Percentiles rank a stretch among this genome's conserved stretches.
phyloP scores from a whole-genome alignment of 805 yeast species.

The Hanseniaspora guilliermondii region DNA sequence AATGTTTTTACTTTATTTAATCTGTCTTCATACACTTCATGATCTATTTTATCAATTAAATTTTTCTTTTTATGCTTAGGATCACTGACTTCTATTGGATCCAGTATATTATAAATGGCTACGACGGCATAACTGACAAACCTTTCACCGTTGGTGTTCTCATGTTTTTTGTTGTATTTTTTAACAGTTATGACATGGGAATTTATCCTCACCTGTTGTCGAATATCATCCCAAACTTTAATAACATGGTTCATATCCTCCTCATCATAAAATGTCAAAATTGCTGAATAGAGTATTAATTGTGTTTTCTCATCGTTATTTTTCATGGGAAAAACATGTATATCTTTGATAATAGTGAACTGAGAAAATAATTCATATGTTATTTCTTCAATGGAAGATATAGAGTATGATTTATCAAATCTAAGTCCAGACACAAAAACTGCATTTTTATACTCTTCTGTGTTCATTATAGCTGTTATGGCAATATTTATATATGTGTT shows the following conservation, averaged over 20 bases:
- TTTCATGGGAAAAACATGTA: conserved; percentile 64
- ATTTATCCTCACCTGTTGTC: conserved; percentile 17
- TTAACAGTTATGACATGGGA: conserved; percentile 40
- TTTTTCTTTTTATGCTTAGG: conserved; percentile 20
- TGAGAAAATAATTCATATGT: conserved; percentile 76
- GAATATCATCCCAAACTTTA: conserved; percentile 42
- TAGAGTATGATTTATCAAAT: conserved; percentile 48
- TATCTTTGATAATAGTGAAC: conserved; percentile 60
- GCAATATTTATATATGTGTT: too few species aligned
- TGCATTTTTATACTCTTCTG: neutral
- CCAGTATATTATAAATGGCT: conserved; percentile 15
- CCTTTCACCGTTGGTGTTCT: conserved; percentile 21
- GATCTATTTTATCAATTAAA: conserved; percentile 56
- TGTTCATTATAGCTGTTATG: neutral
- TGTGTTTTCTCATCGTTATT: conserved; percentile 69
- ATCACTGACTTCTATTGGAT: neutral
- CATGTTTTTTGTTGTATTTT: conserved; percentile 45
- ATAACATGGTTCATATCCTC: conserved; percentile 62
- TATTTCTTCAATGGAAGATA: conserved; percentile 64
- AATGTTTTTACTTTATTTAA: neutral
- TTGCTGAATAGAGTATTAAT: neutral
- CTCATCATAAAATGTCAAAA: conserved; percentile 32
- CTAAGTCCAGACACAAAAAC: conserved; percentile 26
- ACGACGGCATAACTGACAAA: conserved; percentile 14
- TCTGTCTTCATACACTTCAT: conserved; percentile 53